Conservation (phyloP, 441 rosid genomes). For the Iberis amara region DNA sequence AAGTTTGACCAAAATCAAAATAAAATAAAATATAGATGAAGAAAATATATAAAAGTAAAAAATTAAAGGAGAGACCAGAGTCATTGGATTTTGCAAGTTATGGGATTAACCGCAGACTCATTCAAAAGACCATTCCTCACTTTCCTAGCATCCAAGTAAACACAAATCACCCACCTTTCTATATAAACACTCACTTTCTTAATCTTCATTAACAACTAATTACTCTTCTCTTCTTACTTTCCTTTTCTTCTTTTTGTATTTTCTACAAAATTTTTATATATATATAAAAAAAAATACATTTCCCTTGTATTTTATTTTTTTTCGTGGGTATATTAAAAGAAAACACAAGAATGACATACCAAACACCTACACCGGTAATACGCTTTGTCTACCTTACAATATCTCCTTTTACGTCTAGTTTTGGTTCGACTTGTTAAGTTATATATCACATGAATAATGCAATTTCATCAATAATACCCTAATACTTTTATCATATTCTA, state of each 20-base stretch:
- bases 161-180: conserved; percentile 15
- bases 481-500: not conserved
- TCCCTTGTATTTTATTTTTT: conserved; percentile 17
- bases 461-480: conserved; percentile 13
- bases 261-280: conserved; percentile 22
- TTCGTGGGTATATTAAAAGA: conserved; percentile 21
- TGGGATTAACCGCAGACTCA: conserved; percentile 23
- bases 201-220: conserved; percentile 9
- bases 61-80: conserved; percentile 25
- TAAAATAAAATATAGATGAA: not conserved
- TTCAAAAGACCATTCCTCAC: conserved; percentile 29
- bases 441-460: conserved; percentile 14
- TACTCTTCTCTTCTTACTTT: not conserved
- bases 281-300: conserved; percentile 15
- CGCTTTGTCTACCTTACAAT: not conserved
- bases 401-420: too few relatives aligned
- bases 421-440: not conserved
- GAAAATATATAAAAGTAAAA: not conserved
- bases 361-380: conserved; percentile 17
- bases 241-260: not conserved
- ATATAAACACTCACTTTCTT: conserved; percentile 20
- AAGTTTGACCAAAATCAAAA: not conserved
- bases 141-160: conserved; percentile 31
- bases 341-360: conserved; percentile 30
- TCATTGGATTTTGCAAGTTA: conserved; percentile 13